Conservation (phyloP, 805 yeast species). For the Kodamaea hsintzibuensis region DNA sequence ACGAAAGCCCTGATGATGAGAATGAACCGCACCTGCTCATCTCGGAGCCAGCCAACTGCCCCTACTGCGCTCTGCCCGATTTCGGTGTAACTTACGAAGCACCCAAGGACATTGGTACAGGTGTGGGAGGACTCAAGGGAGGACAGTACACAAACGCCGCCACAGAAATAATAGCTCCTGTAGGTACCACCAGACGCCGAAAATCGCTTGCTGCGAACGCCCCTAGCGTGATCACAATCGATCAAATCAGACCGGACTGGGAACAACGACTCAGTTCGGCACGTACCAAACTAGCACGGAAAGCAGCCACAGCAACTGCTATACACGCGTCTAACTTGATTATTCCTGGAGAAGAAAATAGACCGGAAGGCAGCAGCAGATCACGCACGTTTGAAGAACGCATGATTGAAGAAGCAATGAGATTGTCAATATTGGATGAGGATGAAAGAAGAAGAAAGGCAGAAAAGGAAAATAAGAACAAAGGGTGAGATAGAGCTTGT, state of each 20-base stretch:
- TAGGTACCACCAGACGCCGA: slow-evolving; percentile 18
- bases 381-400: slow-evolving; percentile 50
- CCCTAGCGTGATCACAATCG: slow-evolving; percentile 74
- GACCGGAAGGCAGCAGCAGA: slow-evolving; percentile 12
- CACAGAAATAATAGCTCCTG: not conserved
- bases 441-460: slow-evolving; percentile 47
- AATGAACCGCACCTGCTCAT: slow-evolving; percentile 61
- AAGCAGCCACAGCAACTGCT: slow-evolving; percentile 93
- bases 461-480: slow-evolving; percentile 7
- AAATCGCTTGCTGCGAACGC: slow-evolving; percentile 64
- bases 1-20: slow-evolving; percentile 7
- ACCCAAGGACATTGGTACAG: slow-evolving; percentile 52
- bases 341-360: slow-evolving; percentile 30
- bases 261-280: slow-evolving; percentile 71
- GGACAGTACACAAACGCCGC: slow-evolving; percentile 28
- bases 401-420: slow-evolving; percentile 83
- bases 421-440: slow-evolving; percentile 71
- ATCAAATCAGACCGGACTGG: slow-evolving; percentile 92
- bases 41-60: slow-evolving; percentile 88
- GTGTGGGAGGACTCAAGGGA: slow-evolving; percentile 59
- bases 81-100: slow-evolving; percentile 85
- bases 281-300: slow-evolving; percentile 72
- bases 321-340: slow-evolving; percentile 84
- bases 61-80: slow-evolving; percentile 85
- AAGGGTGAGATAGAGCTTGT: not conserved